Evolutionary conservation across 768 basidiomycete species (phyloP).

Genomic region (Ramaria sp.): DNA sequence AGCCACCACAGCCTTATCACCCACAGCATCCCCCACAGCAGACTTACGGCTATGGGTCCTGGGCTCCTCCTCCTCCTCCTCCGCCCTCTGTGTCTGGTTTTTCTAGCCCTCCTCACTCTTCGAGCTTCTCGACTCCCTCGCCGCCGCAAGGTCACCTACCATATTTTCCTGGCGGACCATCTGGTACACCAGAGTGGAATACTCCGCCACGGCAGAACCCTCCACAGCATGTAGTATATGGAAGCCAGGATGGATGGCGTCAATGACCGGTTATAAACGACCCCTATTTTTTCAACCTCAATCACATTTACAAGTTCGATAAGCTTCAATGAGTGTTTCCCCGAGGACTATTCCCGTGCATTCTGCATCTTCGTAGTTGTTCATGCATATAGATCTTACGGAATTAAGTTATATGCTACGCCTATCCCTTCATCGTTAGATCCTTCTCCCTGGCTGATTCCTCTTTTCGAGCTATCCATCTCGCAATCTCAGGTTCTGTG

Average conservation of each 20-base stretch:
- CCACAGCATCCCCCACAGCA: constrained; percentile 18
- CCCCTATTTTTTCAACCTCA: neutral
- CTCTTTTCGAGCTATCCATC: constrained; percentile 46
- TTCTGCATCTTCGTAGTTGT: neutral
- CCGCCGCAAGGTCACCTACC: neutral
- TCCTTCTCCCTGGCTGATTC: neutral
- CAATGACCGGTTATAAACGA: neutral
- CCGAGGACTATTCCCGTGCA: neutral
- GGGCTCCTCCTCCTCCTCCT: constrained; percentile 24
- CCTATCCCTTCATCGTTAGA: neutral
- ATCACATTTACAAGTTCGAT: too few species aligned
- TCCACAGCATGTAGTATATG: neutral
- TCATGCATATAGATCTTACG: neutral
- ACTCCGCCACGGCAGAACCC: neutral
- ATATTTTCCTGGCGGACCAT: neutral
- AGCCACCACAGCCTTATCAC: constrained; percentile 20
- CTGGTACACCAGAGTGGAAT: neutral
- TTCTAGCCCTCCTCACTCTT: neutral
- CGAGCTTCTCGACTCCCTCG: neutral
- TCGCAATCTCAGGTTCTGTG: constrained; percentile 75
- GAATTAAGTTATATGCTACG: neutral
- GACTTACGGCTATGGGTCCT: constrained; percentile 18
- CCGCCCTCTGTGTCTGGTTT: neutral
- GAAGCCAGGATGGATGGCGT: neutral
- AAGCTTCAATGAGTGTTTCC: neutral